Evolutionary conservation across 2,329 filamentous ascomycete genomes (phyloP), one percentile per base, ranked within the genome.

Genomic region (Sarocladium kiliense): DNA sequence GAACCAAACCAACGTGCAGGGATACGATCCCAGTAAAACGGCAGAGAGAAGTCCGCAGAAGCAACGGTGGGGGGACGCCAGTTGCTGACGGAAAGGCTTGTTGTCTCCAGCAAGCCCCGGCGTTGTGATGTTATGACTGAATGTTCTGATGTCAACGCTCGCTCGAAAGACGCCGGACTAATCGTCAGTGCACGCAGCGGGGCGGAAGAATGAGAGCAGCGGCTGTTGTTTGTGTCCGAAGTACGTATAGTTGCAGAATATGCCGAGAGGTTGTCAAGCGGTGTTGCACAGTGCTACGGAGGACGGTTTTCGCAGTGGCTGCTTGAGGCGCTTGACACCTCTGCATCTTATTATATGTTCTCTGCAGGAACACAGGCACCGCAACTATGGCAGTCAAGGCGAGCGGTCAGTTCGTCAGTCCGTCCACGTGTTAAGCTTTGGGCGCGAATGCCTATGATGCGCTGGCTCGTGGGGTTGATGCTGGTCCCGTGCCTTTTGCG

Each of bases 391-490:
- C 9, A 44, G 19, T 7, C 39, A 18, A 23, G 12, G 30, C 30
- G 27, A 23, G 47, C 47, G 47, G 18, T 19, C 19, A 18, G 36
- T 34, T n/a, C 11, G 47, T 32, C 19, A 19, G 18, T 12, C 34
- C 27, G 37, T 42, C 37, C 53, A 54, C 53, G 53, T 54, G 53
- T 44, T 42, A 23, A 44, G 7, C 21, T 42, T 54, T 54, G 53
- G 53, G 53, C 53, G 53, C 37, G 41, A 45, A 45, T 54, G 53
- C 53, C 36, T 54, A 41, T 27, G 36, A 45, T 54, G 41, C 25
- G 51, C 19, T 54, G 51, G 18, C 41, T 19, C 23, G 23, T 32
- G 36, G 53, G 53, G 36, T 30, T 44, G 14, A 21, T 39, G 30
- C 21, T 25, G 44, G 44, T 47, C 44, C 25, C 44, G 44, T 47